phyloP scores from a whole-genome alignment of 176 grass and related monocot genomes.

The Triticum timopheevii region DNA sequence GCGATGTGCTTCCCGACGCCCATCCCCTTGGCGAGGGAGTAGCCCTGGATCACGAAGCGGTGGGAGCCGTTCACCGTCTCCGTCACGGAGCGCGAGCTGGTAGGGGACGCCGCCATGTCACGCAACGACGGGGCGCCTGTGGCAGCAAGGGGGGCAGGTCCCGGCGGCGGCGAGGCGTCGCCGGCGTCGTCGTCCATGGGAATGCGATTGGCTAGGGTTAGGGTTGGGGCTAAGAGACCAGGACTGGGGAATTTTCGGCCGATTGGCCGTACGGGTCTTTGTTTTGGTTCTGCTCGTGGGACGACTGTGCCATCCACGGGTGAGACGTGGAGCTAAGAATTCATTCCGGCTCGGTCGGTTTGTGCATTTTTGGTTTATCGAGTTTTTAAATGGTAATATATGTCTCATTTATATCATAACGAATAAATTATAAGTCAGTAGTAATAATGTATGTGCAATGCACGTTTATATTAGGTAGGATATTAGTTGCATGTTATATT shows the following conservation, averaged over 20 bases:
- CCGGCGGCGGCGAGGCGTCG: slow-evolving; percentile 37
- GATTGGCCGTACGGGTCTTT: not conserved
- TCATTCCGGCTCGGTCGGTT: too few species aligned
- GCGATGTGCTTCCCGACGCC: slow-evolving; percentile 67
- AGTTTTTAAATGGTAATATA: too few species aligned
- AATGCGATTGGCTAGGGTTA: slow-evolving; percentile 7
- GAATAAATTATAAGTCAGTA: too few species aligned
- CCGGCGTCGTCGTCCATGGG: slow-evolving; percentile 46
- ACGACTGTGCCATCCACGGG: not conserved
- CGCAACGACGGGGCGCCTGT: slow-evolving; percentile 12
- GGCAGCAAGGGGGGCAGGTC: not conserved
- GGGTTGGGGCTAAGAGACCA: not conserved
- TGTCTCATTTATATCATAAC: too few species aligned
- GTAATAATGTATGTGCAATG: too few species aligned
- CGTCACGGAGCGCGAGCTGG: slow-evolving; percentile 82
- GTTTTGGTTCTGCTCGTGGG: not conserved
- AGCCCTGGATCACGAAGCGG: slow-evolving; percentile 65
- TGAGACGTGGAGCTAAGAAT: too few species aligned
- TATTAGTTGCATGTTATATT: too few species aligned
- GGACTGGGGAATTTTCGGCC: slow-evolving; percentile 1
- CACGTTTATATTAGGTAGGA: too few species aligned
- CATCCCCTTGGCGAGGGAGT: slow-evolving; percentile 70
- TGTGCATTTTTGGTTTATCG: too few species aligned
- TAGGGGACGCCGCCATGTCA: slow-evolving; percentile 67
- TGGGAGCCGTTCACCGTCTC: slow-evolving; percentile 75